phyloP scores from a whole-genome alignment of 2,329 filamentous ascomycete species.

The Alternaria triticina region DNA sequence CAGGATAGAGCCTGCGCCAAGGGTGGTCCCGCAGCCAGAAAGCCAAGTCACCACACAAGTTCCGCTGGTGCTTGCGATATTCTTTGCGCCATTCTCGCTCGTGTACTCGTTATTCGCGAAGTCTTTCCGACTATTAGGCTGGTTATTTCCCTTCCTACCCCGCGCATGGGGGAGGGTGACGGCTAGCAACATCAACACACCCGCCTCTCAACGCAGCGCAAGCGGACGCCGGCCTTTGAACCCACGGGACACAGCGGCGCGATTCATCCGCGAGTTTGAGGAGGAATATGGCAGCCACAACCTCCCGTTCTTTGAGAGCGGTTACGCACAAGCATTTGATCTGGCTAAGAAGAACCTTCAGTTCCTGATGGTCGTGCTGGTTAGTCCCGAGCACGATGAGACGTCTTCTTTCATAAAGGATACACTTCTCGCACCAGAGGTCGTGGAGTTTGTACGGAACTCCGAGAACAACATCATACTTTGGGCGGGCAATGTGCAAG shows the following conservation, averaged over 20 bases:
- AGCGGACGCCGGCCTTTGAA: slow-evolving; percentile 76
- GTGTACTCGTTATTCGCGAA: slow-evolving; percentile 75
- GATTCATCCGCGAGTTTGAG: slow-evolving; percentile 92
- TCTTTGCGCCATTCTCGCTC: slow-evolving; percentile 82
- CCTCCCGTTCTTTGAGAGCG: slow-evolving; percentile 82
- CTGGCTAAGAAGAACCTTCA: slow-evolving; percentile 88
- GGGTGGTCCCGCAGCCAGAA: slow-evolving; percentile 79
- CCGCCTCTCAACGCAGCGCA: slow-evolving; percentile 62
- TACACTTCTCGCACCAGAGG: slow-evolving; percentile 77
- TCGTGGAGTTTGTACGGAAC: slow-evolving; percentile 76
- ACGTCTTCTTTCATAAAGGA: slow-evolving; percentile 81
- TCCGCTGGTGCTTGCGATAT: slow-evolving; percentile 75
- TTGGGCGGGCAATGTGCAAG: slow-evolving; percentile 92
- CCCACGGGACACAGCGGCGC: slow-evolving; percentile 83
- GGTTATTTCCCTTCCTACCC: slow-evolving; percentile 81
- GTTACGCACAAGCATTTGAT: slow-evolving; percentile 91
- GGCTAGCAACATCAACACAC: slow-evolving; percentile 50
- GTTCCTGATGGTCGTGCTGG: slow-evolving; percentile 84
- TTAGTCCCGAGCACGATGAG: slow-evolving; percentile 95
- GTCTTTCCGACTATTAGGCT: slow-evolving; percentile 74
- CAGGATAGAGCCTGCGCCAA: slow-evolving; percentile 72
- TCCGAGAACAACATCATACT: slow-evolving; percentile 80
- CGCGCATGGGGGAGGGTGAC: slow-evolving; percentile 62
- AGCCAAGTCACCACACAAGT: slow-evolving; percentile 70
- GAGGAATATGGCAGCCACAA: slow-evolving; percentile 81